Conservation (phyloP, 1,284 basidiomycete species). For the Trametes hirsuta region DNA sequence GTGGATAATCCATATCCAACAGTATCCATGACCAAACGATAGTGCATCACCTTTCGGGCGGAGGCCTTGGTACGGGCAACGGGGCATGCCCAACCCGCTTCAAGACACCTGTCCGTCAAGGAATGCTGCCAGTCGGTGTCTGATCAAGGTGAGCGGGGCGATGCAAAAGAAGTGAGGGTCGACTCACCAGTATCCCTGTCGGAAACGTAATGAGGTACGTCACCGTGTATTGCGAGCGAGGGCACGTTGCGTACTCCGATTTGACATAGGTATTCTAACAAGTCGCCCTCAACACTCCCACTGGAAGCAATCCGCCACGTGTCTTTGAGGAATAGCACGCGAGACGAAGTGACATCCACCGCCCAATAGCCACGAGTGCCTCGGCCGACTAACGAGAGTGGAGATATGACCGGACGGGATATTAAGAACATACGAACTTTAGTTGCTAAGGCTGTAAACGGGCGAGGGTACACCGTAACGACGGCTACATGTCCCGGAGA, state of each 20-base stretch:
- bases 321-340: constrained; percentile 14
- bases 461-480: neutral
- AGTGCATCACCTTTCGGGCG: neutral
- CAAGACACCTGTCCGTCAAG: too few species aligned
- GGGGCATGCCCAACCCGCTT: too few species aligned
- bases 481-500: neutral
- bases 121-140: too few species aligned
- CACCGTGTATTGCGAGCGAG: too few species aligned
- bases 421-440: constrained; percentile 1
- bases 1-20: neutral
- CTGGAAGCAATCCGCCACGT: constrained; percentile 3
- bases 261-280: too few species aligned
- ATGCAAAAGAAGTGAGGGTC: too few species aligned
- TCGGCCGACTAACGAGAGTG: neutral
- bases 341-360: neutral
- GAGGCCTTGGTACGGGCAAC: too few species aligned
- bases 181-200: too few species aligned
- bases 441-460: neutral
- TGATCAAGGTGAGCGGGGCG: too few species aligned
- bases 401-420: constrained; percentile 4
- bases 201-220: too few species aligned
- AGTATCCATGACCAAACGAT: constrained; percentile 8
- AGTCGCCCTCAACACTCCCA: too few species aligned
- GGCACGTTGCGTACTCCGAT: too few species aligned
- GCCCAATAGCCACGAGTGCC: constrained; percentile 14